Conservation (phyloP, 2,329 filamentous ascomycete genomes). For the Akanthomyces lecanii region DNA sequence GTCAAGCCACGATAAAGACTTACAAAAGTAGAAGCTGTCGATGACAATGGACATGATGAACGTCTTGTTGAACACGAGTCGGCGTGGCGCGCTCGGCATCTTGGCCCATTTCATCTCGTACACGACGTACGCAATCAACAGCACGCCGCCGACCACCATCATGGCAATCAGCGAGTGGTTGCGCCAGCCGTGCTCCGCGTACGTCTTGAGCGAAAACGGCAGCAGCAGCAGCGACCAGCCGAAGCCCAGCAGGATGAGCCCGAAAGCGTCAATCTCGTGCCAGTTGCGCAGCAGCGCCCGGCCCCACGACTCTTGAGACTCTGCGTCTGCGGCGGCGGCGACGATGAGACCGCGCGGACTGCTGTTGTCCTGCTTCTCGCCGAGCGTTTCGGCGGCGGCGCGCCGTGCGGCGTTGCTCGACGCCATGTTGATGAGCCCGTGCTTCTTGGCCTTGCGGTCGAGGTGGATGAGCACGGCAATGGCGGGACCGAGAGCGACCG, state of each 20-base stretch:
- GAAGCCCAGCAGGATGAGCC: conserved; percentile 53
- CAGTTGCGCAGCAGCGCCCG: conserved; percentile 32
- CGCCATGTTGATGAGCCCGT: conserved; percentile 42
- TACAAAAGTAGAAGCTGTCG: conserved; percentile 28
- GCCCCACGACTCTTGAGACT: conserved; percentile 22
- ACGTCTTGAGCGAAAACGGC: conserved; percentile 52
- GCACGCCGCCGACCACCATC: conserved; percentile 35
- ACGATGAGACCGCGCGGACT: conserved; percentile 22
- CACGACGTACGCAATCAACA: conserved; percentile 32
- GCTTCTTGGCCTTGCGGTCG: conserved; percentile 52
- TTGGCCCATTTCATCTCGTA: conserved; percentile 32
- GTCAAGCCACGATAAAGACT: background rate
- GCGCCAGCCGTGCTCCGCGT: conserved; percentile 39
- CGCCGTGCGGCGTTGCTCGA: conserved; percentile 28
- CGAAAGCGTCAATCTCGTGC: conserved; percentile 54
- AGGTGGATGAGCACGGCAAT: conserved; percentile 53
- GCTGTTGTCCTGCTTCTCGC: conserved; percentile 19
- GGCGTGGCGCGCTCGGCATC: conserved; percentile 24
- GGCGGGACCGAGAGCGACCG: conserved; percentile 52
- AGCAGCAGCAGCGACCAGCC: conserved; percentile 58
- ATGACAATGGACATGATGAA: conserved; percentile 30
- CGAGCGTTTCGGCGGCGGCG: conserved; percentile 20
- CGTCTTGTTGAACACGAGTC: conserved; percentile 28
- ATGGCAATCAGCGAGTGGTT: conserved; percentile 41
- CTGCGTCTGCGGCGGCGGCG: conserved; percentile 18